Evolutionary conservation across 2,329 filamentous ascomycete species (phyloP), one percentile per base, ranked within the genome.

Genomic region (Colletotrichum scovillei): DNA sequence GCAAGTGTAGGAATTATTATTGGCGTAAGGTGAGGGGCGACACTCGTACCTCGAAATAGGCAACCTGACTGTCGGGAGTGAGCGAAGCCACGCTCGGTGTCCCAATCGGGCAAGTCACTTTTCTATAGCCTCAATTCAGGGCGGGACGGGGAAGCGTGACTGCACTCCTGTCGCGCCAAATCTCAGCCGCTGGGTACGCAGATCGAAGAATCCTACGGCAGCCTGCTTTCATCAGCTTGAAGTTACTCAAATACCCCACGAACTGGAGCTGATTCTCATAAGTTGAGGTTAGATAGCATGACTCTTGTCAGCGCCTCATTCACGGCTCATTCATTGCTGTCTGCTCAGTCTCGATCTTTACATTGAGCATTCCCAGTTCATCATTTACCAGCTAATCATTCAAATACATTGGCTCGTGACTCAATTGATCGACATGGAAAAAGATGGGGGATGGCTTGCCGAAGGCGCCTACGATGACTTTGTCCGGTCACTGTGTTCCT

Each of bases 11-110:
- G 19, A 52, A 16, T 53, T 30, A 9, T 6, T 26, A 22, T 30
- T 53, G 22, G 56, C 49, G 57, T 22, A 63, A 63, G 14, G 26
- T 22, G n/a, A 62, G 26, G 32, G 32, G 63, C 24, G 30, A 63
- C 38, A 53, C 5, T 22, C 38, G 38, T 32, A 35, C 4, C 32
- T 35, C n/a, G n/a, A n/a, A n/a, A n/a, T n/a, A 46, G 42, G 24
- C 53, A 46, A 56, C 56, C 38, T 24, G 19, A 11, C 32, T 28
- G 35, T 11, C 28, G 12, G 58, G 66, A 28, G 67, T 62, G 28
- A 71, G 71, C 46, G 32, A 63, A 73, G 71, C 67, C 71, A 73
- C 71, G n/a, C 35, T 73, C 71, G 71, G 71, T 73, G 67, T 62
- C 71, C 67, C 14, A 63, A 73, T 65, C 58, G 30, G 71, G 71